Percentiles rank a stretch among this genome's conserved stretches.
phyloP scores from a whole-genome alignment of 495 filamentous ascomycete genomes.

The Trichoderma orchidacearum region DNA sequence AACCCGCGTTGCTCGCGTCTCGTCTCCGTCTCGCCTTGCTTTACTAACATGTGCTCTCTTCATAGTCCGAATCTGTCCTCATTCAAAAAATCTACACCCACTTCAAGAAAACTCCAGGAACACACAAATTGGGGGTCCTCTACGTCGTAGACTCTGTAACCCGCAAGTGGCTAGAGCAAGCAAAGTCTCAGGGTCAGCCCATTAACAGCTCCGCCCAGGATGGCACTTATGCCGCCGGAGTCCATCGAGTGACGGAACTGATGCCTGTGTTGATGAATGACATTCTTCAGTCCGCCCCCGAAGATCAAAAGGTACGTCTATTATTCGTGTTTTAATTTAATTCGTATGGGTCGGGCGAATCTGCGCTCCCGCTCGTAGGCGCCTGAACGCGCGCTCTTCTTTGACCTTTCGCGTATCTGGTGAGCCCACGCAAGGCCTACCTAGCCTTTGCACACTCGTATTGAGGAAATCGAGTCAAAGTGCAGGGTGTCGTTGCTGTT shows the following conservation, averaged over 20 bases:
- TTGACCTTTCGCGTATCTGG: not conserved
- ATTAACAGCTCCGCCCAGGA: conserved; percentile 63
- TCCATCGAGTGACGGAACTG: conserved; percentile 91
- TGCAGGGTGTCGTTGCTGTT: not conserved
- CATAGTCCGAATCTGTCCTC: conserved; percentile 84
- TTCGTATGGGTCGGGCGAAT: not conserved
- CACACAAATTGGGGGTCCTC: conserved; percentile 96
- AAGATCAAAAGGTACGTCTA: conserved; percentile 96
- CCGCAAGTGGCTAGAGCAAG: conserved; percentile 94
- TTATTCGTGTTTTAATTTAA: conserved; percentile 12
- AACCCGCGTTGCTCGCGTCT: not conserved
- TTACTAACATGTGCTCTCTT: conserved; percentile 3
- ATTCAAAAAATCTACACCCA: conserved; percentile 94
- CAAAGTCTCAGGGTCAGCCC: conserved; percentile 70
- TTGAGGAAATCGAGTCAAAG: not conserved
- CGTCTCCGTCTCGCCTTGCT: not conserved
- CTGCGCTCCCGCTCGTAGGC: not conserved
- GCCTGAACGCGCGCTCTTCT: not conserved
- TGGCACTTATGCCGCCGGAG: conserved; percentile 88
- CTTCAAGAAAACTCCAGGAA: conserved; percentile 88
- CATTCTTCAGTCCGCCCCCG: conserved; percentile 74
- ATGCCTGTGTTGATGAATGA: conserved; percentile 91
- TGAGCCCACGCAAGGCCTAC: not conserved
- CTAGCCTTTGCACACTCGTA: not conserved
- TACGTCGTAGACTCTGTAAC: conserved; percentile 99